Evolutionary conservation across 1,139 yeast genomes (phyloP).

Genomic region (Candida sp.): DNA sequence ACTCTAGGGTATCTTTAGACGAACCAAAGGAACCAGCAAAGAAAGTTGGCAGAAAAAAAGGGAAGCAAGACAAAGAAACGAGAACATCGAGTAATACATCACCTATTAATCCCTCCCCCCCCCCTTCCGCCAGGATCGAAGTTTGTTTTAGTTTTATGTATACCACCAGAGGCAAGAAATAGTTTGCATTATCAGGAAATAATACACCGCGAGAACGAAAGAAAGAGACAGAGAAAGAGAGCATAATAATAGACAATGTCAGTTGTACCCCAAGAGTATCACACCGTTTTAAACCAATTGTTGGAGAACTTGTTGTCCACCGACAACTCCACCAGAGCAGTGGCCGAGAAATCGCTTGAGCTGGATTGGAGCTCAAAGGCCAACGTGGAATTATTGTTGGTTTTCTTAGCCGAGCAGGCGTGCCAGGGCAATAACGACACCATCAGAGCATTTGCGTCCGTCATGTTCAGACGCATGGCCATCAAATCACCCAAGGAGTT

Average conservation of each 20-base stretch:
- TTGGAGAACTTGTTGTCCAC: constrained; percentile 76
- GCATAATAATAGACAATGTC: constrained; percentile 40
- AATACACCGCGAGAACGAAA: background rate
- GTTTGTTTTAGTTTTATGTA: background rate
- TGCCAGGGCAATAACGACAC: constrained; percentile 59
- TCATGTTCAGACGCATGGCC: constrained; percentile 86
- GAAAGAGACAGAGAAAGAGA: background rate
- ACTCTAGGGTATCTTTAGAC: background rate
- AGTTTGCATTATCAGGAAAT: background rate
- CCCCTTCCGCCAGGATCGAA: background rate
- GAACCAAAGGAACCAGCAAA: background rate
- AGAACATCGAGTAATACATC: background rate
- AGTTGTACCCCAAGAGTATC: constrained; percentile 65
- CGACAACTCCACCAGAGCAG: constrained; percentile 73
- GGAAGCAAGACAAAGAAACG: background rate
- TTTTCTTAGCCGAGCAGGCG: constrained; percentile 86
- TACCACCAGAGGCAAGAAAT: background rate
- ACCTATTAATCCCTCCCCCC: background rate
- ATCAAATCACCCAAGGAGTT: constrained; percentile 72
- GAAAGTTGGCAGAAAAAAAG: background rate
- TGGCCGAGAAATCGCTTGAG: constrained; percentile 78
- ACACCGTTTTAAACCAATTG: constrained; percentile 58
- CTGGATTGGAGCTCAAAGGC: constrained; percentile 73
- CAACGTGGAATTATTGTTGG: constrained; percentile 69
- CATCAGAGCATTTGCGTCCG: constrained; percentile 76